Percentiles rank a stretch among this genome's conserved stretches.
phyloP scores from a whole-genome alignment of 805 yeast genomes.

The Priceomyces castillae region DNA sequence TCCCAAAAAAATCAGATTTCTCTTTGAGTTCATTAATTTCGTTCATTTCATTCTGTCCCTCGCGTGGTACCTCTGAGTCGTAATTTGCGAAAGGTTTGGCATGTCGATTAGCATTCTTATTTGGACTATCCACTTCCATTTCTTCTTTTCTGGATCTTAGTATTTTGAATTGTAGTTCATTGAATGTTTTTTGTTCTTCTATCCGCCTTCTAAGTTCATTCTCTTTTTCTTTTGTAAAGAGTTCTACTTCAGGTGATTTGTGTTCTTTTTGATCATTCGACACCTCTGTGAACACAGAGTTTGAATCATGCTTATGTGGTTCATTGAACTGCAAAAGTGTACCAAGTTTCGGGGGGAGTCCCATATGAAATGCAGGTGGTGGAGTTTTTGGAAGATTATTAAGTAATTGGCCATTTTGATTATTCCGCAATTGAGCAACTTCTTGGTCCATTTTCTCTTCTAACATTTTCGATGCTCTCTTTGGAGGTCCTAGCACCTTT shows the following conservation, averaged over 20 bases:
- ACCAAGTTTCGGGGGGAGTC: constrained; percentile 3
- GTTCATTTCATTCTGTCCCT: not conserved
- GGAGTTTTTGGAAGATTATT: not conserved
- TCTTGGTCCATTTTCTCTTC: constrained; percentile 4
- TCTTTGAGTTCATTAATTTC: not conserved
- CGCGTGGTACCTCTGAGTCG: not conserved
- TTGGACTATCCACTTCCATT: not conserved
- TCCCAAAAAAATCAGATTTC: not conserved
- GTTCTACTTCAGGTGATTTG: constrained; percentile 7
- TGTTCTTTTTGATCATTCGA: constrained; percentile 14
- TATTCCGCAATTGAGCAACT: not conserved
- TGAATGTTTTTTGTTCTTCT: constrained; percentile 22
- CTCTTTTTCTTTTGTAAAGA: constrained; percentile 19
- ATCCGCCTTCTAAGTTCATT: constrained; percentile 23
- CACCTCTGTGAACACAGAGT: constrained; percentile 16
- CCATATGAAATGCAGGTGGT: constrained; percentile 3
- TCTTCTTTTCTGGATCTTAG: constrained; percentile 7
- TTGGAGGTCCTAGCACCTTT: constrained; percentile 48
- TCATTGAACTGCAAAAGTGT: constrained; percentile 3
- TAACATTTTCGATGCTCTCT: constrained; percentile 35
- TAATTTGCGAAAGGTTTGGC: not conserved
- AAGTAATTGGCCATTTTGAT: not conserved
- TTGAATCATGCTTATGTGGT: constrained; percentile 1
- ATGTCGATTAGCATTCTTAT: not conserved
- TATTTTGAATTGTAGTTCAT: constrained; percentile 14